phyloP scores from a whole-genome alignment of 1,139 yeast genomes.

The Yamadazyma friedrichii region DNA sequence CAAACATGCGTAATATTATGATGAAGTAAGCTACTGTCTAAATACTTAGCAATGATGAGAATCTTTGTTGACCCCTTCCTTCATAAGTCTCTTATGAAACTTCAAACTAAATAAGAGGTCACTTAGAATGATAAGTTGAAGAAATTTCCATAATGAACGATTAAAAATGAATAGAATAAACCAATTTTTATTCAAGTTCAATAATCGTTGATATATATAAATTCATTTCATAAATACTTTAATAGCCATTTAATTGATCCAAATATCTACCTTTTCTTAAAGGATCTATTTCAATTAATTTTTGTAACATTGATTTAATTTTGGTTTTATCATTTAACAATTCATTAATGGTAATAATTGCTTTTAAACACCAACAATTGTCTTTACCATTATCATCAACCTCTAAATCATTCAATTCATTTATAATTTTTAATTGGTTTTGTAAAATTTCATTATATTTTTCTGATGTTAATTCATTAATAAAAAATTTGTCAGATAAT shows the following conservation, averaged over 20 bases:
- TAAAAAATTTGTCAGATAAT: conserved; percentile 53
- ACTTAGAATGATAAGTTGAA: too few species aligned
- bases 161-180: too few species aligned
- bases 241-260: conserved; percentile 30
- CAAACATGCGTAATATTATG: too few species aligned
- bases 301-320: conserved; percentile 31
- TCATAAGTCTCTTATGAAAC: too few species aligned
- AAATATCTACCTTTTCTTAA: conserved; percentile 61
- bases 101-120: too few species aligned
- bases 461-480: conserved; percentile 21
- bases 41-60: too few species aligned
- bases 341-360: conserved; percentile 44
- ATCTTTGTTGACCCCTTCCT: too few species aligned
- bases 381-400: conserved; percentile 59
- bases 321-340: conserved; percentile 25
- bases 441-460: conserved; percentile 31
- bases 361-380: conserved; percentile 69
- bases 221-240: conserved; percentile 8
- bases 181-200: too few species aligned
- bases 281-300: conserved; percentile 63
- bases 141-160: too few species aligned
- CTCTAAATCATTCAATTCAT: conserved; percentile 60
- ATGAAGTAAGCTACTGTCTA: too few species aligned
- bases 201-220: conserved; percentile 2
- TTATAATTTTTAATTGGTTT: conserved; percentile 37